Percentiles rank a stretch among this genome's conserved stretches.
Evolutionary conservation across 345 rosid species (phyloP).

Genomic region (Populus davidiana): DNA sequence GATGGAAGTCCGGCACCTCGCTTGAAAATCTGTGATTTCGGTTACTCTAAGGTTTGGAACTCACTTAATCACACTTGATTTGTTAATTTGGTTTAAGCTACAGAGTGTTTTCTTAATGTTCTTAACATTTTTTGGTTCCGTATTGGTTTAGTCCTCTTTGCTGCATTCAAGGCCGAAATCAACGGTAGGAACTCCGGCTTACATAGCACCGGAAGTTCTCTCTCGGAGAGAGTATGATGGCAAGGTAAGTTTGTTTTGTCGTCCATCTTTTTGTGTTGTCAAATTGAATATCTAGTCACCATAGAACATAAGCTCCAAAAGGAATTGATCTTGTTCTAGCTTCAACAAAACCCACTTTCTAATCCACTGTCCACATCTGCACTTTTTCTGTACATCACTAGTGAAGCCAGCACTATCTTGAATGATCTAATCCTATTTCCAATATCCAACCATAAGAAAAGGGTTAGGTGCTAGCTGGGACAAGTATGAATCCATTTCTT

Average conservation of each 20-base stretch:
- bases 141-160: conserved; percentile 55
- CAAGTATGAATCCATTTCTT: conserved; percentile 14
- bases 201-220: conserved; percentile 90
- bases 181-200: conserved; percentile 93
- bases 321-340: not conserved
- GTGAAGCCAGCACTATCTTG: not conserved
- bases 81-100: not conserved
- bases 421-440: not conserved
- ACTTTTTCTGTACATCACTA: not conserved
- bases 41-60: conserved; percentile 75
- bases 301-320: not conserved
- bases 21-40: conserved; percentile 87
- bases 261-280: not conserved
- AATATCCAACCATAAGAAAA: not conserved
- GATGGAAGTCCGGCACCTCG: conserved; percentile 95
- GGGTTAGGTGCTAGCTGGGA: not conserved
- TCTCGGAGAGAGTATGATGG: conserved; percentile 82
- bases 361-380: not conserved
- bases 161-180: conserved; percentile 93
- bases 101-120: conserved; percentile 3
- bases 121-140: not conserved
- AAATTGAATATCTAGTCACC: not conserved
- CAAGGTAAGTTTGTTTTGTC: conserved; percentile 41
- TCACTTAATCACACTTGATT: not conserved
- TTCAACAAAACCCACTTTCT: not conserved